A percentile compares a stretch with the other conserved stretches of the same genome.
phyloP scores from a whole-genome alignment of 768 basidiomycete species.

The Lactarius trivialis region DNA sequence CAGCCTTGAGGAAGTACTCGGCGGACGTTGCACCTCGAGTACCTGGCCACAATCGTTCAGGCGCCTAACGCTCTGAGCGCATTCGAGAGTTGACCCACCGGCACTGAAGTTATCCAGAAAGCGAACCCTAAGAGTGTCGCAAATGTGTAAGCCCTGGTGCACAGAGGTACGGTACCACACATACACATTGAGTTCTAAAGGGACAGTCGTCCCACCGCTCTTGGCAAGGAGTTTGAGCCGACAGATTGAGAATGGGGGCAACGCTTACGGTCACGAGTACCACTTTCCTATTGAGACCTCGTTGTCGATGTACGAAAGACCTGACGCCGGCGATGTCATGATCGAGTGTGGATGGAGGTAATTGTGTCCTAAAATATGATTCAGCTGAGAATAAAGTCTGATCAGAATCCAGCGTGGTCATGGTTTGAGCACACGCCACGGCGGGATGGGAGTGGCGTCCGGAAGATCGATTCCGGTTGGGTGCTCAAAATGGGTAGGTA shows the following conservation, averaged over 20 bases:
- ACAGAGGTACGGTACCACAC: conserved; percentile 31
- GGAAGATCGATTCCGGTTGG: neutral
- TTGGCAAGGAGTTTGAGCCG: conserved; percentile 29
- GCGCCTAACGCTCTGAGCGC: neutral
- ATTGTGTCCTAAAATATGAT: conserved; percentile 84
- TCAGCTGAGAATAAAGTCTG: conserved; percentile 65
- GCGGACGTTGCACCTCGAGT: conserved; percentile 97
- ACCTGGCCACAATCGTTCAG: conserved; percentile 40
- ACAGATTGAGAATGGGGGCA: neutral
- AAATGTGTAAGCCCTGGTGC: conserved; percentile 21
- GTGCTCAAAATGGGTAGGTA: neutral
- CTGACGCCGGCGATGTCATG: conserved; percentile 57
- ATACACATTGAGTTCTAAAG: conserved; percentile 98
- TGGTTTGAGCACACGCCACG: neutral
- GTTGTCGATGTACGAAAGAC: conserved; percentile 66
- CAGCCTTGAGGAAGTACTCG: conserved; percentile 91
- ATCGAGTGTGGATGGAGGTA: conserved; percentile 65
- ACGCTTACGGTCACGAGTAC: conserved; percentile 87
- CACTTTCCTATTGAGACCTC: conserved; percentile 58
- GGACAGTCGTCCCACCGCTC: conserved; percentile 98
- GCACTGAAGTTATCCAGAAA: conserved; percentile 99
- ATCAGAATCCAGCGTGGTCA: conserved; percentile 5
- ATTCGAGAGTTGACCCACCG: conserved; percentile 42
- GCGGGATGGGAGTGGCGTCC: neutral
- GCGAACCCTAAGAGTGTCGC: conserved; percentile 64